Evolutionary conservation across 805 yeast genomes (phyloP).

Genomic region (Maudiozyma bulderi): DNA sequence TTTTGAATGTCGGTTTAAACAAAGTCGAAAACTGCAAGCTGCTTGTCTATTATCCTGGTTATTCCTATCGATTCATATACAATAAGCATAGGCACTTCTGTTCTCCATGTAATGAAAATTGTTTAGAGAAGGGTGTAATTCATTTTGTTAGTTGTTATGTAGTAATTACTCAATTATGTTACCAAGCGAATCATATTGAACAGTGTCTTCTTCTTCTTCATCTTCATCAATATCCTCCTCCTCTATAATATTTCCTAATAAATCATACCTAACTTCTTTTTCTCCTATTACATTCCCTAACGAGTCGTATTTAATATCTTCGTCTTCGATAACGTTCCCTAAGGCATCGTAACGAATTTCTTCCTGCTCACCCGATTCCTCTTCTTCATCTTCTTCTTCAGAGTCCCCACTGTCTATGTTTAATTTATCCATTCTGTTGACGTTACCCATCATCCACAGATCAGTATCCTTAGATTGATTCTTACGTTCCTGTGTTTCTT

Average conservation of each 20-base stretch:
- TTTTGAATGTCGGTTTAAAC: no score
- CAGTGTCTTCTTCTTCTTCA: slow-evolving; percentile 12
- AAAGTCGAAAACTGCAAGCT: no score
- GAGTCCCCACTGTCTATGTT: slow-evolving; percentile 10
- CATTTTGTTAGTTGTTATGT: no score
- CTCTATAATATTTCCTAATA: slow-evolving; percentile 18
- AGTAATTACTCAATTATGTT: slow-evolving; percentile 12
- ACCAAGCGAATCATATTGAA: slow-evolving; percentile 15
- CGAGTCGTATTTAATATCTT: slow-evolving; percentile 12
- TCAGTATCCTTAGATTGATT: slow-evolving; percentile 45
- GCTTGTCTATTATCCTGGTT: no score
- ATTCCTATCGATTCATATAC: no score
- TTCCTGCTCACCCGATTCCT: slow-evolving; percentile 1
- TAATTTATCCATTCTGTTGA: slow-evolving; percentile 39
- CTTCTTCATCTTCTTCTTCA: slow-evolving; percentile 15
- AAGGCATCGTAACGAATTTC: slow-evolving; percentile 11
- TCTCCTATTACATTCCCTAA: slow-evolving; percentile 12
- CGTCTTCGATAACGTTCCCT: slow-evolving; percentile 17
- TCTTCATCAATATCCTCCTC: slow-evolving; percentile 20
- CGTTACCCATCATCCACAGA: slow-evolving; percentile 71
- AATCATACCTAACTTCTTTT: slow-evolving; percentile 1
- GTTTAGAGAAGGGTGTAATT: no score
- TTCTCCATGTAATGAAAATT: no score
- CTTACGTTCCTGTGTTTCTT: slow-evolving; percentile 55
- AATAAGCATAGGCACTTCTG: no score